phyloP scores from a whole-genome alignment of 192 early-diverging fungal species.

The Cetraspora pellucida region DNA sequence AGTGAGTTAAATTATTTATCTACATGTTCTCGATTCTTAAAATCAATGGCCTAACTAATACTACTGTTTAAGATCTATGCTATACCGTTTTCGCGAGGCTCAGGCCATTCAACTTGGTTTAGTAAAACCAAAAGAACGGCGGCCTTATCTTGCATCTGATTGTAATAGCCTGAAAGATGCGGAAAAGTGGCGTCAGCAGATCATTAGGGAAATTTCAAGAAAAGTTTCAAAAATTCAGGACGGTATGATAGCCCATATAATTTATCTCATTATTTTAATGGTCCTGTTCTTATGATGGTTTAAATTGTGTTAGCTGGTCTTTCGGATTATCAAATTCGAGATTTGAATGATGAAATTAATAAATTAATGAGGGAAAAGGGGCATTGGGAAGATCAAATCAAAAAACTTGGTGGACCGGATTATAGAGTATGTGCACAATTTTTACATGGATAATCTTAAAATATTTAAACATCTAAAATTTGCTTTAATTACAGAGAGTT shows the following conservation, averaged over 20 bases:
- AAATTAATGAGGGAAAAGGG: slow-evolving; percentile 88
- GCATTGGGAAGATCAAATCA: slow-evolving; percentile 89
- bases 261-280: neutral
- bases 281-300: slow-evolving; percentile 28
- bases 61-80: slow-evolving; percentile 69
- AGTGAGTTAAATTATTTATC: slow-evolving; percentile 48
- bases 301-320: slow-evolving; percentile 62
- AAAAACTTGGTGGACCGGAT: slow-evolving; percentile 91
- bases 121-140: slow-evolving; percentile 61
- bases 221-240: slow-evolving; percentile 93
- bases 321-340: slow-evolving; percentile 89
- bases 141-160: slow-evolving; percentile 75
- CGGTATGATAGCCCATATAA: slow-evolving; percentile 46
- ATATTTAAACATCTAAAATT: neutral
- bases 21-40: neutral
- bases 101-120: slow-evolving; percentile 82
- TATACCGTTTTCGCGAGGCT: slow-evolving; percentile 95
- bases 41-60: neutral
- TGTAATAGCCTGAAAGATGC: slow-evolving; percentile 75
- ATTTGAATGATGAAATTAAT: slow-evolving; percentile 97
- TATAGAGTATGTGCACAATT: slow-evolving; percentile 63
- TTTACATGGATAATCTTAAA: neutral
- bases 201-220: slow-evolving; percentile 85
- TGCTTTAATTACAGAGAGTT: slow-evolving; percentile 52
- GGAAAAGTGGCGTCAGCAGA: slow-evolving; percentile 89